phyloP scores from a whole-genome alignment of 2,329 filamentous ascomycete species.

The Coniella lustricola region DNA sequence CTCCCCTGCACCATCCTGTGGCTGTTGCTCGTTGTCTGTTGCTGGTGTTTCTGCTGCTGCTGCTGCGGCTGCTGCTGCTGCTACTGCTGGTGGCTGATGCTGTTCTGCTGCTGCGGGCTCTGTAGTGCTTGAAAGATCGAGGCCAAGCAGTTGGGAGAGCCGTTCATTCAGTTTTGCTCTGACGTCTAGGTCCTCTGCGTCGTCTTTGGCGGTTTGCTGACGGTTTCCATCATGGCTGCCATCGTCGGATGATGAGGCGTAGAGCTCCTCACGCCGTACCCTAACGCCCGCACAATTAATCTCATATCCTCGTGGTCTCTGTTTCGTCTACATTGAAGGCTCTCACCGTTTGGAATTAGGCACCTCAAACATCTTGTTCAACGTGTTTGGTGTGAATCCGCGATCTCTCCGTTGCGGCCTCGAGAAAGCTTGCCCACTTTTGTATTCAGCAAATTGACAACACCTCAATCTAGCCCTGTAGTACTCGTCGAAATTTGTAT shows the following conservation, averaged over 20 bases:
- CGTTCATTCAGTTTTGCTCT: constrained; percentile 40
- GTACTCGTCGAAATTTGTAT: too few species aligned
- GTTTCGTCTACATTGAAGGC: neutral
- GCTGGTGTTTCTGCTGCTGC: too few species aligned
- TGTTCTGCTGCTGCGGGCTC: neutral
- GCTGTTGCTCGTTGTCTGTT: too few species aligned
- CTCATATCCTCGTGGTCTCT: neutral
- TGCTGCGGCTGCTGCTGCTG: neutral
- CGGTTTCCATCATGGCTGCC: constrained; percentile 19
- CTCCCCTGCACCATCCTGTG: neutral
- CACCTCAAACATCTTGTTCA: constrained; percentile 40
- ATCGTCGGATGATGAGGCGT: constrained; percentile 29
- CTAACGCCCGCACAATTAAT: too few species aligned
- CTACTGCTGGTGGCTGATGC: too few species aligned
- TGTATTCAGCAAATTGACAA: too few species aligned
- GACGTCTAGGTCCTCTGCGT: constrained; percentile 30
- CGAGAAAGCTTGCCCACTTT: too few species aligned
- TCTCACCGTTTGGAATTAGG: constrained; percentile 45
- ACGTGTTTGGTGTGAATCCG: too few species aligned
- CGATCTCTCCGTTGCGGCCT: neutral
- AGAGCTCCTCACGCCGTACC: constrained; percentile 49
- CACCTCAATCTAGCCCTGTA: too few species aligned
- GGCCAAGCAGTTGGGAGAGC: constrained; percentile 38
- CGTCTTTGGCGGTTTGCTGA: constrained; percentile 21
- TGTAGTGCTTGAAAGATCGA: constrained; percentile 12